phyloP scores from a whole-genome alignment of 371 early-diverging fungal genomes.

The Mucor circinelloides region DNA sequence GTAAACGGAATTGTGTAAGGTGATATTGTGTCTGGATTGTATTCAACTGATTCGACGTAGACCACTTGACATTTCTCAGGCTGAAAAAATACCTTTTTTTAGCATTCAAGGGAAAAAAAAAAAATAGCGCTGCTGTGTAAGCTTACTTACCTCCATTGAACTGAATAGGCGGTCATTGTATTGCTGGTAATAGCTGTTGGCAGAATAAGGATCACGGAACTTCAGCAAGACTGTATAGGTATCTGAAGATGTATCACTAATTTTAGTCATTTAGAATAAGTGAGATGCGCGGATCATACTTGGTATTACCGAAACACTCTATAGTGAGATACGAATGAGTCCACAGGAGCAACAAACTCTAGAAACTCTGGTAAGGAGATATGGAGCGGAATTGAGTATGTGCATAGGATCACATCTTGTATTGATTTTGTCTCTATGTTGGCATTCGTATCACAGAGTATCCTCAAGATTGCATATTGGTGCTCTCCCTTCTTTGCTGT shows the following conservation, averaged over 20 bases:
- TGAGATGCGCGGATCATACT: background rate
- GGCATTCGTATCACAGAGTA: constrained; percentile 53
- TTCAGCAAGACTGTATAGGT: constrained; percentile 82
- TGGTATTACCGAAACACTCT: constrained; percentile 65
- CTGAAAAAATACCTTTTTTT: constrained; percentile 27
- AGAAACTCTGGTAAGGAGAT: constrained; percentile 87
- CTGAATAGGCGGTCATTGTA: constrained; percentile 82
- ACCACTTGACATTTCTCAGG: constrained; percentile 77
- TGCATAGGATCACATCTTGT: constrained; percentile 50
- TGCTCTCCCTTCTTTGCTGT: constrained; percentile 4
- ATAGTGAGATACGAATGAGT: constrained; percentile 63
- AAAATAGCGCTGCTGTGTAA: too few species aligned
- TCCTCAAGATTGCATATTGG: constrained; percentile 63
- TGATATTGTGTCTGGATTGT: constrained; percentile 52
- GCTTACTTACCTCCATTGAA: constrained; percentile 74
- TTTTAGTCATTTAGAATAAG: background rate
- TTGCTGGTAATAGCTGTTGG: constrained; percentile 67
- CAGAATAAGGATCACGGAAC: constrained; percentile 60
- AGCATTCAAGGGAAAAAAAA: background rate
- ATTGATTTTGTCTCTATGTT: background rate
- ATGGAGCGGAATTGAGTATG: constrained; percentile 83
- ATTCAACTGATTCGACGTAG: constrained; percentile 67
- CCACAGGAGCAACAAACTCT: constrained; percentile 73
- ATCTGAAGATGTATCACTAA: constrained; percentile 72
- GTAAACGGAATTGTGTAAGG: constrained; percentile 61